phyloP scores from a whole-genome alignment of 169 alveolate genomes.

The Cryptosporidium ryanae region DNA sequence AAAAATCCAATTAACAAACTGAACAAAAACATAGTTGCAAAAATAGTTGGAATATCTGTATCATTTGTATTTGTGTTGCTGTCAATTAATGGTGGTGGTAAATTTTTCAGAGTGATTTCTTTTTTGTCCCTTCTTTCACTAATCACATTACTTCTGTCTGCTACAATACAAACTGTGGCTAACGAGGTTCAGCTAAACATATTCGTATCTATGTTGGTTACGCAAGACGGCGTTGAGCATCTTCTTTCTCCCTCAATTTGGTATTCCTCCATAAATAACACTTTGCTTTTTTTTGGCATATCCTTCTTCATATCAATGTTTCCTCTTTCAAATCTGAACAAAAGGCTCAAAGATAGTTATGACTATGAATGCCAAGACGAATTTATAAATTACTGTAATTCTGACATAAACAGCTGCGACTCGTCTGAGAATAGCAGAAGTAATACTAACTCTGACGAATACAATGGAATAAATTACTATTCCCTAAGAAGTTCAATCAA shows the following conservation, averaged over 20 bases:
- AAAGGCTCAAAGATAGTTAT: not conserved
- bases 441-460: not conserved
- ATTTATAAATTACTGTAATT: not conserved
- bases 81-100: conserved; percentile 46
- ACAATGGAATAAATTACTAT: not conserved
- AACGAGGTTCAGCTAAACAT: conserved; percentile 49
- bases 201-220: conserved; percentile 30
- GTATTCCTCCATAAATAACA: conserved; percentile 60
- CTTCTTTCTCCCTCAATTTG: conserved; percentile 64
- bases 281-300: conserved; percentile 55
- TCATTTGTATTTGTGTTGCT: conserved; percentile 22
- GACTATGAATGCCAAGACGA: not conserved
- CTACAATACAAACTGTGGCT: conserved; percentile 64
- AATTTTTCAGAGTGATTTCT: conserved; percentile 16
- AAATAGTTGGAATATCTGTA: conserved; percentile 23
- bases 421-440: too few species aligned
- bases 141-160: conserved; percentile 30
- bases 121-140: conserved; percentile 54
- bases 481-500: conserved; percentile 54
- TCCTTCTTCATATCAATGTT: conserved; percentile 64
- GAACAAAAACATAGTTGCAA: conserved; percentile 20
- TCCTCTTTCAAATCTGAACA: conserved; percentile 1
- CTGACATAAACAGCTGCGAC: too few species aligned
- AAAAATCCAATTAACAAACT: conserved; percentile 14
- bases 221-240: conserved; percentile 45